phyloP scores from a whole-genome alignment of 2,329 filamentous ascomycete genomes.

The Aspergillus spinulosporus region DNA sequence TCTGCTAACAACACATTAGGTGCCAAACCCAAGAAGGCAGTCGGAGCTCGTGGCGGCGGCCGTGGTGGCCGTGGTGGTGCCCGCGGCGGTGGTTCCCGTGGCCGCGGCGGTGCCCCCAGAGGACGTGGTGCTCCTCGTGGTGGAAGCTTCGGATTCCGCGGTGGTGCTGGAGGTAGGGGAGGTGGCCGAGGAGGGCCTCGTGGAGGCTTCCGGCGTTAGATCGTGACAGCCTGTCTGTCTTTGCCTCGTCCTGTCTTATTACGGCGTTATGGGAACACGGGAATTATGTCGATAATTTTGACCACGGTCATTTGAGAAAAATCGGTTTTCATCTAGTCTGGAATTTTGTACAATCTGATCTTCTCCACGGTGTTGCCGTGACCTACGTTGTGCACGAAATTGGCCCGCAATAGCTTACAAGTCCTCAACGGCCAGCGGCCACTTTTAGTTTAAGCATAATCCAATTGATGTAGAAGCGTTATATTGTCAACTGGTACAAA shows the following conservation, averaged over 20 bases:
- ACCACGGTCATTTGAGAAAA: constrained; percentile 34
- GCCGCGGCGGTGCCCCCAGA: constrained; percentile 46
- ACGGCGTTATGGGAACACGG: constrained; percentile 46
- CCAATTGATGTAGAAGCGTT: neutral
- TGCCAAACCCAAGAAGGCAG: constrained; percentile 69
- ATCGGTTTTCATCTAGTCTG: constrained; percentile 29
- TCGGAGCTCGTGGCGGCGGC: constrained; percentile 53
- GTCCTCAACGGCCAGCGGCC: neutral
- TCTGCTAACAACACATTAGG: constrained; percentile 49
- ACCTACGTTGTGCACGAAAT: neutral
- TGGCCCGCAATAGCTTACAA: neutral
- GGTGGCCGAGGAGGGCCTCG: constrained; percentile 37
- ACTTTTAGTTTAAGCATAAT: neutral
- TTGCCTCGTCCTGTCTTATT: constrained; percentile 40
- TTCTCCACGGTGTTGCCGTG: neutral
- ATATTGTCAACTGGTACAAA: neutral
- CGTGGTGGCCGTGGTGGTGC: constrained; percentile 47
- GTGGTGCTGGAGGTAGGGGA: constrained; percentile 43
- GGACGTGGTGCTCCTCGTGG: constrained; percentile 28
- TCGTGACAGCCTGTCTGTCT: constrained; percentile 26
- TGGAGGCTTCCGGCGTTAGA: constrained; percentile 30
- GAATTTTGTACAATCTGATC: constrained; percentile 26
- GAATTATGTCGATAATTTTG: constrained; percentile 37
- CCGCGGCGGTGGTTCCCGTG: constrained; percentile 26
- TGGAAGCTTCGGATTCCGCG: constrained; percentile 23